Conservation (phyloP, 2,329 filamentous ascomycete genomes). For the Rutstroemia sp. region DNA sequence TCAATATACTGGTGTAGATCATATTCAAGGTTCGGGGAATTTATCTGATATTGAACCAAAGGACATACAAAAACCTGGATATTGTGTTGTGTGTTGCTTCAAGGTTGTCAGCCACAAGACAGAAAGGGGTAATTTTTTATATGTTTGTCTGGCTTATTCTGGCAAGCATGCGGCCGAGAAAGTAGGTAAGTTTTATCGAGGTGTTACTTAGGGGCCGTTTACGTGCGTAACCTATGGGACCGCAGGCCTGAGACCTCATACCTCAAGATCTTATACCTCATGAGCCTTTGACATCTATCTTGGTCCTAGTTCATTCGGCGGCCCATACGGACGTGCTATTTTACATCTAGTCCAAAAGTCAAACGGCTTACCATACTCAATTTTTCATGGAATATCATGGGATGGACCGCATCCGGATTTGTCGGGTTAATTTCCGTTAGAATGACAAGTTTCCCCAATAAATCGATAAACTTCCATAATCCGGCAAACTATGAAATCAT, state of each 20-base stretch:
- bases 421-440: conserved; percentile 7
- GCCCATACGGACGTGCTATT: no score
- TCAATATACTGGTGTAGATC: background rate
- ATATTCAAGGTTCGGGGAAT: background rate
- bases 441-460: background rate
- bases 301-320: no score
- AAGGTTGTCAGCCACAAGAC: background rate
- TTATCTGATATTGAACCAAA: background rate
- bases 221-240: no score
- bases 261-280: no score
- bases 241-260: no score
- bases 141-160: background rate
- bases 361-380: background rate
- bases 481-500: background rate
- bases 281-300: no score
- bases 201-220: no score
- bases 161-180: background rate
- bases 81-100: background rate
- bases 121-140: background rate
- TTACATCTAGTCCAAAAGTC: no score
- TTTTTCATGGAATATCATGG: background rate
- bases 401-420: background rate
- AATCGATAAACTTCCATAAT: background rate
- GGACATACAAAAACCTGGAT: background rate
- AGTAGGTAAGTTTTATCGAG: no score